Evolutionary conservation across 1,139 yeast species (phyloP), one percentile per base, ranked within the genome.

Genomic region (Eremothecium coryli): DNA sequence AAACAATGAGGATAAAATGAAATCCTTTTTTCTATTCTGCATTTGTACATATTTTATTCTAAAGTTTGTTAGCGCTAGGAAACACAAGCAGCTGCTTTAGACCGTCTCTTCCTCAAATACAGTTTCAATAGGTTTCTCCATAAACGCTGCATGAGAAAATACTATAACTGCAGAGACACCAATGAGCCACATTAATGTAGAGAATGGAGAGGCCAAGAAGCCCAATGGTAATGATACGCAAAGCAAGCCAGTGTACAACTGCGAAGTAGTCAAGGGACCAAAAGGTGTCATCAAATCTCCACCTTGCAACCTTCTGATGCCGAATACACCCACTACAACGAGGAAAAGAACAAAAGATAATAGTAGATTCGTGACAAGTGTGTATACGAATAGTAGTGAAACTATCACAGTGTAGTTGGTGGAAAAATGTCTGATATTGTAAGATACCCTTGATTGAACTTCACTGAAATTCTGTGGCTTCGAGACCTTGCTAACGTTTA

Each of bases 61-160:
- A n/a, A n/a, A n/a, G n/a, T n/a, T n/a, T n/a, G n/a, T n/a, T n/a
- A n/a, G n/a, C n/a, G n/a, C n/a, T n/a, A n/a, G n/a, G n/a, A n/a
- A n/a, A n/a, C n/a, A n/a, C n/a, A n/a, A n/a, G n/a, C n/a, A n/a
- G n/a, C n/a, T 25, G 16, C 14, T 23, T 52, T 58, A 74, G 35
- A 73, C 80, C 32, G 65, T 58, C 56, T 82, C 86, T 58, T 85
- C 97, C 60, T 88, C 95, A 55, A 90, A 90, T 23, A 93, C 96
- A 31, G 94, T 82, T 66, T 90, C 98, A 50, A 93, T 86, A 29
- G 98, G 98, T 66, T 90, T 90, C 59, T 93, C 98, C 85, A 93
- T 76, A 46, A 93, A 72, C 10, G 93, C 65, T 36, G 98, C 97
- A 62, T 93, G 99, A 10, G 95, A 76, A 38, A 88, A 68, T 33